Conservation (phyloP, 75 land plant species). For the Azolla pinnata region DNA sequence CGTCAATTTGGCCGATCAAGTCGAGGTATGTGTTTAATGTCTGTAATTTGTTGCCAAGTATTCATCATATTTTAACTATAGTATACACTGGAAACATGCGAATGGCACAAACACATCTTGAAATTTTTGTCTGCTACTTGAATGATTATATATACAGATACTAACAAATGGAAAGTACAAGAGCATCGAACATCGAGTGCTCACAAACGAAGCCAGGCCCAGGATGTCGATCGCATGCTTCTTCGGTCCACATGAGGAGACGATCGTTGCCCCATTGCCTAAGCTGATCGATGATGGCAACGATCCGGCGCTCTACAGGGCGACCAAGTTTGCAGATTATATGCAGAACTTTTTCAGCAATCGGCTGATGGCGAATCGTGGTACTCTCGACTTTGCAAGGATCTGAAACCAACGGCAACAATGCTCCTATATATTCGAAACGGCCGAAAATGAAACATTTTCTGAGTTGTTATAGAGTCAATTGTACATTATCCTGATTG, state of each 20-base stretch:
- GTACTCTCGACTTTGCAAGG: not conserved
- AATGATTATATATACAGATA: conserved; percentile 12
- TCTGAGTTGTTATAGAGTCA: too few relatives aligned
- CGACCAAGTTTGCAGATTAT: not conserved
- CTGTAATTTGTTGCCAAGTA: too few relatives aligned
- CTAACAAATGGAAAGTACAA: conserved; percentile 21
- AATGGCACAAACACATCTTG: too few relatives aligned
- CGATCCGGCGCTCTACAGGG: too few relatives aligned
- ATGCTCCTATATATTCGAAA: too few relatives aligned
- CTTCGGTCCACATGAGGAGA: conserved; percentile 5
- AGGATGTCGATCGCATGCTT: conserved; percentile 19
- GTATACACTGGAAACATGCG: too few relatives aligned
- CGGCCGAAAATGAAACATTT: too few relatives aligned
- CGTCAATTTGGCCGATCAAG: conserved; percentile 16
- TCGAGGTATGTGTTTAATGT: conserved; percentile 20
- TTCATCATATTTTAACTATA: too few relatives aligned
- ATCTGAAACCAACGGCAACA: too few relatives aligned
- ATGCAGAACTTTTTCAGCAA: not conserved
- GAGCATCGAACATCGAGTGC: conserved; percentile 20
- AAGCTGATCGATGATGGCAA: not conserved
- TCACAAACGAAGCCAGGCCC: conserved; percentile 9
- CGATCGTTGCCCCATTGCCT: conserved; percentile 9
- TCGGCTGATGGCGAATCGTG: not conserved
- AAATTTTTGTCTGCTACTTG: too few relatives aligned
- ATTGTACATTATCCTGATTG: too few relatives aligned